A percentile compares a stretch with the other conserved stretches of the same genome.
Evolutionary conservation across 805 yeast species (phyloP).

Genomic region (Hanseniaspora singularis): DNA sequence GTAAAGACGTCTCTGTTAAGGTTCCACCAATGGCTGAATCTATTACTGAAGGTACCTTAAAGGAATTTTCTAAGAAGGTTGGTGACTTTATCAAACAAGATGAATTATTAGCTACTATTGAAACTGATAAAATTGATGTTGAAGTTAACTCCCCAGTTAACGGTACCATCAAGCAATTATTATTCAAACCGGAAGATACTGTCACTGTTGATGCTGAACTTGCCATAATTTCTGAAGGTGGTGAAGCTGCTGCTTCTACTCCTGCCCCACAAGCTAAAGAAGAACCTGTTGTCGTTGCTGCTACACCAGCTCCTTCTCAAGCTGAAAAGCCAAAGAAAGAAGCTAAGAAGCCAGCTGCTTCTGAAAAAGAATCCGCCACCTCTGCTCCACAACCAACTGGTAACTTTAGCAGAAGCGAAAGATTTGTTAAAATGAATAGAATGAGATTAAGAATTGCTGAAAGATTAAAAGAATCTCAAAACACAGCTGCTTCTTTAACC

Average conservation of each 20-base stretch:
- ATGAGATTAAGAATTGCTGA: slow-evolving; percentile 98
- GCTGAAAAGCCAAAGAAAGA: slow-evolving; percentile 30
- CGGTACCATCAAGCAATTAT: slow-evolving; percentile 76
- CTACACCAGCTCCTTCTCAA: slow-evolving; percentile 26
- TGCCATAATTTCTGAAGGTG: slow-evolving; percentile 68
- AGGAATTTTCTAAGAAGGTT: slow-evolving; percentile 54
- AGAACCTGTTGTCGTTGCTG: slow-evolving; percentile 23
- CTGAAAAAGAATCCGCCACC: slow-evolving; percentile 20
- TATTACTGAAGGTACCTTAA: slow-evolving; percentile 87
- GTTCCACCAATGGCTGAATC: slow-evolving; percentile 99
- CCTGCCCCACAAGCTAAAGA: slow-evolving; percentile 21
- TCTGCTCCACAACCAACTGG: slow-evolving; percentile 24
- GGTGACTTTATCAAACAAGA: slow-evolving; percentile 83
- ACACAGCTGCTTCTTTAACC: slow-evolving; percentile 95
- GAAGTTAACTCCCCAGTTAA: slow-evolving; percentile 90
- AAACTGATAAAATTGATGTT: slow-evolving; percentile 94
- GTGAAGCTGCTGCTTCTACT: slow-evolving; percentile 35
- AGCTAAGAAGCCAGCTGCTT: slow-evolving; percentile 20
- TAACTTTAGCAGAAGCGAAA: slow-evolving; percentile 68
- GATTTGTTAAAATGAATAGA: slow-evolving; percentile 95
- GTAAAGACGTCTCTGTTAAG: slow-evolving; percentile 42
- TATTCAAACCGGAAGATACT: slow-evolving; percentile 78
- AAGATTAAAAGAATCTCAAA: slow-evolving; percentile 97
- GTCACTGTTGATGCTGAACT: slow-evolving; percentile 92
- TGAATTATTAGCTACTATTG: slow-evolving; percentile 90